phyloP scores from a whole-genome alignment of 441 rosid genomes.

The Breynia disticha region DNA sequence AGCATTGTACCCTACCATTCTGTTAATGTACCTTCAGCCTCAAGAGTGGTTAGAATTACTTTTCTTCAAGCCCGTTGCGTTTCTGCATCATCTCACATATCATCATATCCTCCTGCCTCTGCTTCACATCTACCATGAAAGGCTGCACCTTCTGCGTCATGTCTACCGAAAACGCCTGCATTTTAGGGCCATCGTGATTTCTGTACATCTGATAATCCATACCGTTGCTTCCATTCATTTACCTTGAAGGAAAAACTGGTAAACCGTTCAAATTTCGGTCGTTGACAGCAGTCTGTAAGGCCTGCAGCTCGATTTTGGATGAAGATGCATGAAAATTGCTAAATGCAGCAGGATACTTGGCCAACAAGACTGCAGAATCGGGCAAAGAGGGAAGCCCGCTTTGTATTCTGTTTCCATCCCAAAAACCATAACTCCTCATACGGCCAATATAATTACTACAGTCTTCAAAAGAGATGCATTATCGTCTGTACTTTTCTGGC shows the following conservation, averaged over 20 bases:
- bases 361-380: constrained; percentile 53
- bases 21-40: background rate
- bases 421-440: constrained; percentile 55
- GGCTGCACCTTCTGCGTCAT: background rate
- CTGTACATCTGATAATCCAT: constrained; percentile 39
- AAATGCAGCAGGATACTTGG: constrained; percentile 77
- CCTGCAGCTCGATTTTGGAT: constrained; percentile 37
- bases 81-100: constrained; percentile 30
- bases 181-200: constrained; percentile 23
- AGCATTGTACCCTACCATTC: background rate
- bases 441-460: constrained; percentile 31
- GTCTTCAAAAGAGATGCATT: constrained; percentile 32
- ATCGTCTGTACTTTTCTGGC: constrained; percentile 26
- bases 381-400: constrained; percentile 67
- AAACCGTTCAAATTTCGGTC: constrained; percentile 28
- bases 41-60: too few species aligned
- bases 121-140: constrained; percentile 33
- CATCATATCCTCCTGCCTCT: constrained; percentile 31
- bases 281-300: constrained; percentile 24
- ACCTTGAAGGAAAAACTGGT: constrained; percentile 29
- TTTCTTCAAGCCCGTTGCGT: constrained; percentile 37
- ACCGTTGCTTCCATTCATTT: constrained; percentile 30
- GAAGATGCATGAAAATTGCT: constrained; percentile 27
- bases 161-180: constrained; percentile 24
- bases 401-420: constrained; percentile 85